Conservation (phyloP, 2,329 filamentous ascomycete genomes). For the Alternaria sp. region DNA sequence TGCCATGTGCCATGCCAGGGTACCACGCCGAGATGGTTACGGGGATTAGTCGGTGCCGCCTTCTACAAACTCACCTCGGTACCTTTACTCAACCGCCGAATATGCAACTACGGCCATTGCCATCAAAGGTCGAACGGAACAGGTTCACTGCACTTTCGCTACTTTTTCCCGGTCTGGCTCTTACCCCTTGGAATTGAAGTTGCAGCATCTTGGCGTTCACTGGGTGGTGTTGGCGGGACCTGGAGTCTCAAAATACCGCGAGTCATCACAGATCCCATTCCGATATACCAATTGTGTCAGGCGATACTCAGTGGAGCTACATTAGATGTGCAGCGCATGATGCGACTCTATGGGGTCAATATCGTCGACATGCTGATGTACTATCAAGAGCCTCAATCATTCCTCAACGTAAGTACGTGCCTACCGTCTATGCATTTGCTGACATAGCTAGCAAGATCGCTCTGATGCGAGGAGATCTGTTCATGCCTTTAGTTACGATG, state of each 20-base stretch:
- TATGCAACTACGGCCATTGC: not conserved
- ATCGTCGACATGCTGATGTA: too few relatives aligned
- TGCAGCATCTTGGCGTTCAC: not conserved
- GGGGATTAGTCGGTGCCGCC: not conserved
- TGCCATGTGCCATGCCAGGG: not conserved
- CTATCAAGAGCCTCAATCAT: too few relatives aligned
- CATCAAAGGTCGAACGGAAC: rapidly evolving
- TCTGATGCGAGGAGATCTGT: too few relatives aligned
- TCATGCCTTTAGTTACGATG: too few relatives aligned
- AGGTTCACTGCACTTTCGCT: not conserved
- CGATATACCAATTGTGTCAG: too few relatives aligned
- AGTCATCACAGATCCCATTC: not conserved
- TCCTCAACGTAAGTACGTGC: too few relatives aligned
- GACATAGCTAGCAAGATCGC: too few relatives aligned
- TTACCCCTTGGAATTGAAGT: not conserved
- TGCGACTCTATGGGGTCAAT: too few relatives aligned
- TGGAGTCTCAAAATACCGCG: not conserved
- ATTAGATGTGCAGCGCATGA: too few relatives aligned
- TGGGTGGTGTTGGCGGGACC: not conserved
- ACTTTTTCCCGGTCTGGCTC: not conserved
- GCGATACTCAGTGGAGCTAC: too few relatives aligned
- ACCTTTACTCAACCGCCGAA: not conserved
- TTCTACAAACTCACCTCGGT: not conserved
- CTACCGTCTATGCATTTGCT: too few relatives aligned
- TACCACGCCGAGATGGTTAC: not conserved